Evolutionary conservation across 2,329 filamentous ascomycete genomes (phyloP), one percentile per base, ranked within the genome.

Genomic region (Arthrinium puccinioides): DNA sequence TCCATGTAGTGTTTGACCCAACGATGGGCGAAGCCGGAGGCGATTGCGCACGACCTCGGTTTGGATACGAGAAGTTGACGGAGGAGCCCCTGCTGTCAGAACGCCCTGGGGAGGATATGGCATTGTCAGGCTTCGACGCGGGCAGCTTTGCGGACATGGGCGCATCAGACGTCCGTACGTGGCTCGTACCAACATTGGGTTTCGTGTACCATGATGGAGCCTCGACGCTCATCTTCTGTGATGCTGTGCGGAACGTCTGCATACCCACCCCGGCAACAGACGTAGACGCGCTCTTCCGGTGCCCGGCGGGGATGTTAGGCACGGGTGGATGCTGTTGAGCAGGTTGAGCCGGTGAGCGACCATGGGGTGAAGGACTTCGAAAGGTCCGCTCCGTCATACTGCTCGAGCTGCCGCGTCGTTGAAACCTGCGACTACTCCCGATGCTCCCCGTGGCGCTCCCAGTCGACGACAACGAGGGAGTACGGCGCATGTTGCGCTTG

Each of bases 361-460:
- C 68, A 55, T 57, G 68, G 43, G 72, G 86, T 4, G 82, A 94
- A 4, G 81, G 79, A 10, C 83, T 84, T 48, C 89, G 79, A 60
- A 96, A 95, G 1, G 87, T 89, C 40, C 90, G 78, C 57, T 90
- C 85, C 21, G 78, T 82, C 89, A 97, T 94, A 34, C 88, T 95
- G 16, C 79, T 74, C 20, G 75, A 75, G 61, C 89, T 94, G 38
- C 70, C 74, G 25, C 74, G 70, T 51, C 86, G 71, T 44, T 81
- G 72, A 43, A 89, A 64, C 36, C 66, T 64, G 56, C 55, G 49
- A 46, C 61, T 48, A 47, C 63, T 59, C 41, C 63, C 54, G 31
- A 61, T 49, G 26, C 64, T 61, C 33, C 60, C 63, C 45, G 72
- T 76, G 24, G 68, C 70, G 32, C 54, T 59, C 11, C 53, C 48